phyloP scores from a whole-genome alignment of 805 yeast genomes.

The Lachancea meyersii region DNA sequence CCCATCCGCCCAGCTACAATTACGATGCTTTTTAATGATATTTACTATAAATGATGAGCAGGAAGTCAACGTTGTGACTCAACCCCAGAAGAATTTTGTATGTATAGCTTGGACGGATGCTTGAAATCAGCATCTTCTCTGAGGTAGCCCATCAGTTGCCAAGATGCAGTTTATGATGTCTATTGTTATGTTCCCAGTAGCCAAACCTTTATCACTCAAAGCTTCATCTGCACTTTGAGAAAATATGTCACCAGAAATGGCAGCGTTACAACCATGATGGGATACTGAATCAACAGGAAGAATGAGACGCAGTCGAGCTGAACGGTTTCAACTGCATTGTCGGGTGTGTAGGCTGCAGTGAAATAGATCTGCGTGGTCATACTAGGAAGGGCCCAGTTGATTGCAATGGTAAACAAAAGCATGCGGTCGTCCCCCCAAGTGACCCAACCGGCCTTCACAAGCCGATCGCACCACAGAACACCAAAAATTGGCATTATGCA shows the following conservation, averaged over 20 bases:
- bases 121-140: too few species aligned
- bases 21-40: too few species aligned
- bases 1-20: too few species aligned
- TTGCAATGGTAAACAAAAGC: constrained; percentile 66
- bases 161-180: too few species aligned
- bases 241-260: constrained; percentile 50
- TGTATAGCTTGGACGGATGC: too few species aligned
- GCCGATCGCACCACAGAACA: constrained; percentile 52
- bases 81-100: too few species aligned
- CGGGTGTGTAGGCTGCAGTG: constrained; percentile 83
- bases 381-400: constrained; percentile 77
- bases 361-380: constrained; percentile 85
- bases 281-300: constrained; percentile 67
- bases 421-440: constrained; percentile 42
- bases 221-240: constrained; percentile 31
- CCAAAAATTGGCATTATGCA: constrained; percentile 80
- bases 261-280: constrained; percentile 56
- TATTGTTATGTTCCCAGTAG: too few species aligned
- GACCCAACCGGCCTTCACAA: constrained; percentile 64
- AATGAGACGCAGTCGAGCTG: constrained; percentile 85
- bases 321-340: constrained; percentile 36
- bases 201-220: too few species aligned
- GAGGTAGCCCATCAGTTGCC: too few species aligned
- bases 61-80: too few species aligned
- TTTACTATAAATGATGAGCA: too few species aligned